Percentiles rank a stretch among this genome's conserved stretches.
Conservation (phyloP, 345 rosid genomes). For the Cardiospermum halicacabum region DNA sequence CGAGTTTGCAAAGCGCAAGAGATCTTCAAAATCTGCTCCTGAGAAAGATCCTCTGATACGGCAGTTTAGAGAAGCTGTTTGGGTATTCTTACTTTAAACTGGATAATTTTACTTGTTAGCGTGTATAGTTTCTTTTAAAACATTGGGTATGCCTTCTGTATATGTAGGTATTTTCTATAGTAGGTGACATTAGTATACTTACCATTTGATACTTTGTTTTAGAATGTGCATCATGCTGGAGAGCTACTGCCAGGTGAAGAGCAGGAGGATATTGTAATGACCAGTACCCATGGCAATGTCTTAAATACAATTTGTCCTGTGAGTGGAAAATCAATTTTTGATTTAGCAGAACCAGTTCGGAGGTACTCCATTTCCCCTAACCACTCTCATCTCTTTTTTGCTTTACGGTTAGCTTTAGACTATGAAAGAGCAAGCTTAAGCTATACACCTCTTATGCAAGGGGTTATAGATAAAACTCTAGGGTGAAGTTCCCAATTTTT, state of each 20-base stretch:
- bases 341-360: conserved; percentile 79
- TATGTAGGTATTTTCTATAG: conserved; percentile 4
- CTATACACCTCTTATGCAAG: background rate
- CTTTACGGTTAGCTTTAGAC: conserved; percentile 4
- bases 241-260: conserved; percentile 94
- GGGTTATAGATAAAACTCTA: background rate
- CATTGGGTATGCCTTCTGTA: too few relatives aligned
- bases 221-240: conserved; percentile 89
- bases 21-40: conserved; percentile 35
- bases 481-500: background rate
- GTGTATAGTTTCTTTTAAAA: background rate
- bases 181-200: background rate
- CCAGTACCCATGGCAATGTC: conserved; percentile 70
- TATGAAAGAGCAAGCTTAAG: background rate
- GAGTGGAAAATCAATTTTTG: conserved; percentile 71
- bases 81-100: conserved; percentile 47
- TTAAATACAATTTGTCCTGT: conserved; percentile 72
- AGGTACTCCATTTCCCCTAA: conserved; percentile 37
- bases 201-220: conserved; percentile 12
- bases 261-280: conserved; percentile 83
- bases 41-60: conserved; percentile 51
- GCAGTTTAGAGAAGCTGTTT: conserved; percentile 72
- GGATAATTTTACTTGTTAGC: background rate
- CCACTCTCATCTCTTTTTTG: background rate
- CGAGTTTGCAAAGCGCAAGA: conserved; percentile 50